A percentile compares a stretch with the other conserved stretches of the same genome.
These are phyloP conservation scores for Medakamo hakoo DNA, from an alignment of 139 green algal species.

Conservation along the genomic window DNA sequence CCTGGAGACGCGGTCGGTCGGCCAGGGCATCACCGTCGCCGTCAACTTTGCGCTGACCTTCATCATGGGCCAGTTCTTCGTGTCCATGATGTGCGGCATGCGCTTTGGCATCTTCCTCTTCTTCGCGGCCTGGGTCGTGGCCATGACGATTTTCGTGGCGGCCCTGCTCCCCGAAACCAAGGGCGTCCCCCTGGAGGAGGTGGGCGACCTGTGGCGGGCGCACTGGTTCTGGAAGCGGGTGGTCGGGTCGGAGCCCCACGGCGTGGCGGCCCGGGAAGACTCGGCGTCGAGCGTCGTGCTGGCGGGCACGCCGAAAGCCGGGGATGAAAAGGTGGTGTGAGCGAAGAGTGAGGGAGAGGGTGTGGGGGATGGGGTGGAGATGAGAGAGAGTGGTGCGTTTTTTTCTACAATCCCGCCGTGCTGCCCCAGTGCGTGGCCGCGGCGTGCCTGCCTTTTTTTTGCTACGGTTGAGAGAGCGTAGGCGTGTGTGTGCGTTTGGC, in stretches of 20 bases:
- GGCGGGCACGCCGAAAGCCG: no score
- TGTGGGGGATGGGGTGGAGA: no score
- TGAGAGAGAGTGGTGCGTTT: no score
- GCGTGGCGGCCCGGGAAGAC: no score
- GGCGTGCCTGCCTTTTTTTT: no score
- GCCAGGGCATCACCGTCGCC: constrained; percentile 22
- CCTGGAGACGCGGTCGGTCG: constrained; percentile 26
- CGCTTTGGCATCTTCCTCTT: constrained; percentile 50
- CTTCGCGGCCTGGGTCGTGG: constrained; percentile 37
- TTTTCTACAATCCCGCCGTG: no score
- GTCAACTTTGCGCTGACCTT: constrained; percentile 51
- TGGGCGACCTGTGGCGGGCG: constrained; percentile 16
- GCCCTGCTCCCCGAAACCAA: constrained; percentile 53
- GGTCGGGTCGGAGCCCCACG: not conserved
- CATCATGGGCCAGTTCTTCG: constrained; percentile 52
- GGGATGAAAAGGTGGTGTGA: no score
- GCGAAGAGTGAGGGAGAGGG: no score
- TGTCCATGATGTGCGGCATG: constrained; percentile 43
- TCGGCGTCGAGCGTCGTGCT: no score
- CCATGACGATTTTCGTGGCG: constrained; percentile 43
- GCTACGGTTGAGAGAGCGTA: no score
- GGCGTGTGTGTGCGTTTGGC: no score
- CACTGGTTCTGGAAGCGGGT: constrained; percentile 22
- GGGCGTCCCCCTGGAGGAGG: constrained; percentile 37
- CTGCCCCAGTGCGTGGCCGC: no score